Evolutionary conservation across 164 flowering plant genomes (phyloP), one percentile per base, ranked within the genome.

Genomic region (Euptelea pleiosperma): DNA sequence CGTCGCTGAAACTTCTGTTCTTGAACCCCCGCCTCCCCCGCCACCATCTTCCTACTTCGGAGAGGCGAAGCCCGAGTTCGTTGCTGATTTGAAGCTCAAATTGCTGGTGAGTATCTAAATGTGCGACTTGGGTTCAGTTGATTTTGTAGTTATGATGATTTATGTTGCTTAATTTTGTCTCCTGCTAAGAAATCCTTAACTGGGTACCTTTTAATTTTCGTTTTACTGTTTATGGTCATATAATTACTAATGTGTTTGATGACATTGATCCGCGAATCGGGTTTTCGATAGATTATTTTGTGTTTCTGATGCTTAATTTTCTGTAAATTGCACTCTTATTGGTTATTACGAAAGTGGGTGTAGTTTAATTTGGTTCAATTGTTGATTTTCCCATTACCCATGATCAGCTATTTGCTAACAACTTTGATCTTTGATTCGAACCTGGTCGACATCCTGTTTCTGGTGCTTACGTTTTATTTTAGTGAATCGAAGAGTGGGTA

Each of bases 31-130:
- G 1, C 70, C 35, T 3, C 28, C 71, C 7, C 71, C 76, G 6
- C 70, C 79, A 3, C 46, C 67, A 28, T 19, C 67, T 35, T 16
- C n/a, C n/a, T n/a, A 34, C 18, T 34, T 46, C 21, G 58, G 45
- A 21, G 72, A 50, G 18, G 10, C 64, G 8, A 62, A 61, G 10
- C 34, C 72, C 14, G 76, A 66, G 28, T 51, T 50, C 15, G 47
- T 78, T 57, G 65, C 76, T 12, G 67, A 77, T 39, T 62, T 82
- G 64, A 89, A 89, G 80, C 64, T 89, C 65, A 87, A 86, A 55
- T 73, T 89, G 57, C 68, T 87, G 75, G 96, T 87, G 25, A 46
- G 72, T 25, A 2, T 3, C 33, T 3, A 19, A 14, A 52, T 22
- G 15, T 16, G 29, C 18, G 9, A 33, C 10, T 24, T 41, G 39